Percentiles rank a stretch among this genome's conserved stretches.
Conservation (phyloP, 208 protist genomes). For the Sergeia podlipaevii region DNA sequence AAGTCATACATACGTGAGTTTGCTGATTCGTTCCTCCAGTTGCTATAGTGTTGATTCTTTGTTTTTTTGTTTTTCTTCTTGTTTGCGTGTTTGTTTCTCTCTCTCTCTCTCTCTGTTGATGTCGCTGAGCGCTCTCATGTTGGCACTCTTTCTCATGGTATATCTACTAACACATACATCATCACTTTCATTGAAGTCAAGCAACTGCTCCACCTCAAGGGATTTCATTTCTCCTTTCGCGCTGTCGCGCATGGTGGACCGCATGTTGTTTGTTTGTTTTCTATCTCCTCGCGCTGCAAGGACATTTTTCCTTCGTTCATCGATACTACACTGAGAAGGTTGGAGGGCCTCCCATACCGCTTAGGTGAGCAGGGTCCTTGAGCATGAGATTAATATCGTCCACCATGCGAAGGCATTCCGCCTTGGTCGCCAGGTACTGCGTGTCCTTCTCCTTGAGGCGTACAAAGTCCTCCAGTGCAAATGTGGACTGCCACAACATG, state of each 20-base stretch:
- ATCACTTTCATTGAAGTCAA: too few relatives aligned
- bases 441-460: constrained; percentile 86
- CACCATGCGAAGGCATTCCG: constrained; percentile 74
- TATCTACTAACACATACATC: too few relatives aligned
- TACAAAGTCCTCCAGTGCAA: constrained; percentile 87
- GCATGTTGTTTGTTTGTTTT: too few relatives aligned
- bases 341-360: constrained; percentile 11
- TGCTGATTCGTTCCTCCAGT: neutral
- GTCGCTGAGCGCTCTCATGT: neutral
- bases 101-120: neutral
- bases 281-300: too few relatives aligned
- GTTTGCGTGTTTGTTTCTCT: neutral
- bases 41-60: constrained; percentile 2
- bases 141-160: too few relatives aligned
- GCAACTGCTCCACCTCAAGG: too few relatives aligned
- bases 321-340: constrained; percentile 17
- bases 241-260: too few relatives aligned
- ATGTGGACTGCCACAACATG: constrained; percentile 83
- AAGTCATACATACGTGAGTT: constrained; percentile 5
- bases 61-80: constrained; percentile 10
- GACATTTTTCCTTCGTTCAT: neutral
- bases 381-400: constrained; percentile 83
- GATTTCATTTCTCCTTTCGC: too few relatives aligned
- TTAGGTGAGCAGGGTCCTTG: constrained; percentile 49
- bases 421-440: constrained; percentile 79